A percentile compares a stretch with the other conserved stretches of the same genome.
These are phyloP conservation scores for Crithidia thermophila DNA, from an alignment of 208 protist genomes.

Conservation along the genomic window DNA sequence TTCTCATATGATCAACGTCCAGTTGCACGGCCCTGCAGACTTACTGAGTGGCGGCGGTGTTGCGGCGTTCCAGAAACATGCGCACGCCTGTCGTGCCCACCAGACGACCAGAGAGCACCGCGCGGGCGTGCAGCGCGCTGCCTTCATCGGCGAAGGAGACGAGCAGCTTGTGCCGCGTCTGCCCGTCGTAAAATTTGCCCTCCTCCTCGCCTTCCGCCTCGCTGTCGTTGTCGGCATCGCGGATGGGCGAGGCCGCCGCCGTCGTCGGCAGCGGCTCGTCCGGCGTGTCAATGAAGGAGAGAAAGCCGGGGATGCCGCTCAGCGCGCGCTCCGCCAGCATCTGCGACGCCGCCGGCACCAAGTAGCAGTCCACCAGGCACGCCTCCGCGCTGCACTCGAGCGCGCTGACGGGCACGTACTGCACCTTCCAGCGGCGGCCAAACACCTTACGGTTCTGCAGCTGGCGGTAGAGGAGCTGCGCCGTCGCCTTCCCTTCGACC, in stretches of 20 bases:
- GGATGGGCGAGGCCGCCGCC: constrained; percentile 23
- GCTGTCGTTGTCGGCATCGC: constrained; percentile 33
- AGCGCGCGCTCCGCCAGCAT: constrained; percentile 59
- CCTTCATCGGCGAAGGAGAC: constrained; percentile 86
- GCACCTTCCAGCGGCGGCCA: constrained; percentile 79
- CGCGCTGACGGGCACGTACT: constrained; percentile 51
- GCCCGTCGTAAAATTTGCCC: not conserved
- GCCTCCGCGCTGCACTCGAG: constrained; percentile 45
- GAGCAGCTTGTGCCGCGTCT: constrained; percentile 29
- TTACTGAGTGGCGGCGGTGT: not conserved
- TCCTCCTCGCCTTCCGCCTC: constrained; percentile 15
- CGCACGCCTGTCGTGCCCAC: constrained; percentile 75
- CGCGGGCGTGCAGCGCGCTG: constrained; percentile 77
- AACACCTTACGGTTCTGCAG: constrained; percentile 74
- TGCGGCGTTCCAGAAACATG: constrained; percentile 76
- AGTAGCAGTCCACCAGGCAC: constrained; percentile 70
- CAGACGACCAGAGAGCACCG: constrained; percentile 77
- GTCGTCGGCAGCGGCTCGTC: constrained; percentile 18
- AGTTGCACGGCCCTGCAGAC: not conserved
- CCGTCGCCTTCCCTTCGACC: constrained; percentile 56
- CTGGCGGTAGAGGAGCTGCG: constrained; percentile 54
- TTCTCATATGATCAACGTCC: too few relatives aligned
- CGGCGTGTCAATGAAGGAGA: constrained; percentile 51
- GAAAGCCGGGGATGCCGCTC: constrained; percentile 65
- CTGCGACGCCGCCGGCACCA: constrained; percentile 54